These are phyloP conservation scores for Sclerotinia spermophila DNA, from an alignment of 2,329 filamentous ascomycete species.

Conservation along the genomic window DNA sequence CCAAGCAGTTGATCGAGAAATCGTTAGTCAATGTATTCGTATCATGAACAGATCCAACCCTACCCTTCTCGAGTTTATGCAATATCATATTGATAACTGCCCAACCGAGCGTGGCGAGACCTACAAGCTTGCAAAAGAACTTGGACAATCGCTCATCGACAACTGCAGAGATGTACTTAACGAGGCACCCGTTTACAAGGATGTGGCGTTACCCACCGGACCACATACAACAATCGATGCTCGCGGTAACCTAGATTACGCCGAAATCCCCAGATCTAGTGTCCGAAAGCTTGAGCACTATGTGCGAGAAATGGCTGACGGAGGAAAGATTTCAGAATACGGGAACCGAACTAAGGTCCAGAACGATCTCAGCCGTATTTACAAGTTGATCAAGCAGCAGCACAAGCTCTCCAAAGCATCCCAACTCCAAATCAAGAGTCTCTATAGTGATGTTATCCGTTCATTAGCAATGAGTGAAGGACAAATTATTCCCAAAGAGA, in stretches of 20 bases:
- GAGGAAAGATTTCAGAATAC: slow-evolving; percentile 97
- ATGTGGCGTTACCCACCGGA: slow-evolving; percentile 86
- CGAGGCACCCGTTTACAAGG: slow-evolving; percentile 86
- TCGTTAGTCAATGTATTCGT: slow-evolving; percentile 96
- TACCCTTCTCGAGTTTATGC: slow-evolving; percentile 95
- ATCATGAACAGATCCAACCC: slow-evolving; percentile 99
- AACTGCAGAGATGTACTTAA: slow-evolving; percentile 93
- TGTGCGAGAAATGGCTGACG: slow-evolving; percentile 96
- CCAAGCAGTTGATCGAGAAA: slow-evolving; percentile 90
- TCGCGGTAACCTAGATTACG: slow-evolving; percentile 87
- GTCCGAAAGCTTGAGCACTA: slow-evolving; percentile 98
- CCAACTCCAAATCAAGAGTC: slow-evolving; percentile 90
- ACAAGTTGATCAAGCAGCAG: slow-evolving; percentile 97
- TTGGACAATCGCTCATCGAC: slow-evolving; percentile 89
- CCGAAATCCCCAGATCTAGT: slow-evolving; percentile 80
- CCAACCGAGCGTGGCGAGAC: slow-evolving; percentile 95
- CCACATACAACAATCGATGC: slow-evolving; percentile 90
- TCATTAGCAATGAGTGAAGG: slow-evolving; percentile 97
- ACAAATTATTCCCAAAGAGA: slow-evolving; percentile 90
- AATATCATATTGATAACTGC: slow-evolving; percentile 99
- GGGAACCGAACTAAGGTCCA: slow-evolving; percentile 98
- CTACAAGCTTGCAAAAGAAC: slow-evolving; percentile 94
- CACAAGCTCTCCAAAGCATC: slow-evolving; percentile 96
- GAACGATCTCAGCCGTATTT: slow-evolving; percentile 89
- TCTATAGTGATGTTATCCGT: slow-evolving; percentile 92